phyloP scores from a whole-genome alignment of 2,329 filamentous ascomycete genomes.

The Claviceps purpurea region DNA sequence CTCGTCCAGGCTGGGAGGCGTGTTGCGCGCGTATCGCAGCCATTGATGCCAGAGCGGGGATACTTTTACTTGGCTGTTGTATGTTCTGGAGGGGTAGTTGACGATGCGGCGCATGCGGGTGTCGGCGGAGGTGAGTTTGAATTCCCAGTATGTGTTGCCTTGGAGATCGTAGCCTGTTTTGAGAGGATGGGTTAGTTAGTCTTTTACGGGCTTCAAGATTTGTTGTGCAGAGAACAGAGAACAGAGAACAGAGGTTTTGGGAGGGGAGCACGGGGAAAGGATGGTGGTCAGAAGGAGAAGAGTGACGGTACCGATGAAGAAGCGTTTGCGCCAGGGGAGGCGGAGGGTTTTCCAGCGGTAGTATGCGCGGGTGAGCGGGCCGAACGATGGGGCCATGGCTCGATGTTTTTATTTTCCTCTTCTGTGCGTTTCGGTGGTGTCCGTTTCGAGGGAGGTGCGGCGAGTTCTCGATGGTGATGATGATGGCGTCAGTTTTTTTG shows the following conservation, averaged over 20 bases:
- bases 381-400: slow-evolving; percentile 12
- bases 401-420: background rate
- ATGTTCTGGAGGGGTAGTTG: slow-evolving; percentile 39
- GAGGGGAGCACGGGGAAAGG: too few relatives aligned
- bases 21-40: slow-evolving; percentile 45
- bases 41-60: slow-evolving; percentile 56
- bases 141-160: slow-evolving; percentile 59
- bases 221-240: too few relatives aligned
- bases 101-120: slow-evolving; percentile 49
- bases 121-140: slow-evolving; percentile 31
- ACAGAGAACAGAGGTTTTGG: too few relatives aligned
- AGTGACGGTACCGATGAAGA: slow-evolving; percentile 40
- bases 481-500: background rate
- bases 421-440: background rate
- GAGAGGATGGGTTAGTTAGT: background rate
- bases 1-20: slow-evolving; percentile 43
- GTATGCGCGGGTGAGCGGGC: slow-evolving; percentile 32
- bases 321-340: slow-evolving; percentile 50
- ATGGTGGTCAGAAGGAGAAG: background rate
- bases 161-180: slow-evolving; percentile 45
- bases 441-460: too few relatives aligned
- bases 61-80: slow-evolving; percentile 42
- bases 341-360: slow-evolving; percentile 48
- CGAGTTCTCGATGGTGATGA: background rate
- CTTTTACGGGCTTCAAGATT: too few relatives aligned